Percentiles rank a stretch among this genome's conserved stretches.
These are phyloP conservation scores for Pneumocystis oryctolagi DNA, from an alignment of 1,139 yeast genomes.

Conservation along the genomic window DNA sequence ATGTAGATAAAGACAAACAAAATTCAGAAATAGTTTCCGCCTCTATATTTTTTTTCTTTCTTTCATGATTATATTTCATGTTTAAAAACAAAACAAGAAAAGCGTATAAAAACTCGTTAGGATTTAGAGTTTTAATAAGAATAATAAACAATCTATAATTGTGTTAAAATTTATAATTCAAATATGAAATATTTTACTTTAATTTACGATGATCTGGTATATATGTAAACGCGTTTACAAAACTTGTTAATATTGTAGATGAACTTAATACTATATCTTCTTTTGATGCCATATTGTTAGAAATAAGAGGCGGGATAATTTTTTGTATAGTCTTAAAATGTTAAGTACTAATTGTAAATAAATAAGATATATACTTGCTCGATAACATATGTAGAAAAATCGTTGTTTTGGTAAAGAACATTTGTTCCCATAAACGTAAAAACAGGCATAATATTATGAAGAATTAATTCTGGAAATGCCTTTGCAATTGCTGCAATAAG, in stretches of 20 bases:
- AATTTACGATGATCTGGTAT: conserved; percentile 95
- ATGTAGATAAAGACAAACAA: conserved; percentile 5
- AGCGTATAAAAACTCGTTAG: conserved; percentile 50
- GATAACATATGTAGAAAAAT: conserved; percentile 79
- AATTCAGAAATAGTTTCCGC: conserved; percentile 44
- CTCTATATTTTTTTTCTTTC: conserved; percentile 30
- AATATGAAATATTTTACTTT: conserved; percentile 24
- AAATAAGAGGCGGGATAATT: conserved; percentile 80
- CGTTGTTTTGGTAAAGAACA: conserved; percentile 91
- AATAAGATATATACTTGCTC: conserved; percentile 34
- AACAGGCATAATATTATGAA: conserved; percentile 96
- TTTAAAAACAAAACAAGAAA: conserved; percentile 50
- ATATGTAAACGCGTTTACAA: conserved; percentile 84
- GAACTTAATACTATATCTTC: conserved; percentile 37
- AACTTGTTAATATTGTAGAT: conserved; percentile 74
- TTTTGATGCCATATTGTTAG: conserved; percentile 20
- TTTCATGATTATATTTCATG: conserved; percentile 53
- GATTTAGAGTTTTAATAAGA: conserved; percentile 62
- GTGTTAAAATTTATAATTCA: not conserved
- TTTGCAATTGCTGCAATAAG: conserved; percentile 81
- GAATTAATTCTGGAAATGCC: conserved; percentile 74
- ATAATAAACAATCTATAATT: conserved; percentile 43
- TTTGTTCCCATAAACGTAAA: conserved; percentile 99
- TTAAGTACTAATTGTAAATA: not conserved
- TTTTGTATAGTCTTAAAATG: conserved; percentile 47